phyloP scores from a whole-genome alignment of 768 basidiomycete species.

The Suillus lakei region DNA sequence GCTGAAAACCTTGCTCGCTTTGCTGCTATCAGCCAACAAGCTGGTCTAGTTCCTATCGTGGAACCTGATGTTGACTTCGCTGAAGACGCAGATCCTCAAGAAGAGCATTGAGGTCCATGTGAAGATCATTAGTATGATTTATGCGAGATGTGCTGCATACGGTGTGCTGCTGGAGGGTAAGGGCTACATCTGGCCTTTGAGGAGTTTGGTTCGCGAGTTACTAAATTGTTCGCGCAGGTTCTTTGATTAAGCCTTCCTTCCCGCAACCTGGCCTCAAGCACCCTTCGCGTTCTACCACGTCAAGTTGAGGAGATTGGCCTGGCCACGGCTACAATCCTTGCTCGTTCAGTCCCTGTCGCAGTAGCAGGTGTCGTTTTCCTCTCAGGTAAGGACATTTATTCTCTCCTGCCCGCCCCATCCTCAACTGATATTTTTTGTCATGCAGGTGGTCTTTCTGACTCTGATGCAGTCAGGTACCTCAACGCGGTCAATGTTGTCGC shows the following conservation, averaged over 20 bases:
- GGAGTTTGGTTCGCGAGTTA: background rate
- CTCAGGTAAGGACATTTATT: constrained; percentile 42
- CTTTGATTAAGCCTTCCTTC: constrained; percentile 57
- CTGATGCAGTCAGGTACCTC: constrained; percentile 46
- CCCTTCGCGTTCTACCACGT: constrained; percentile 39
- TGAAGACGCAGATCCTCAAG: constrained; percentile 48
- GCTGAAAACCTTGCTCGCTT: constrained; percentile 53
- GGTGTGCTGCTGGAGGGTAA: constrained; percentile 55
- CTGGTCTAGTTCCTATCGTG: constrained; percentile 55
- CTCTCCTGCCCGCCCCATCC: background rate
- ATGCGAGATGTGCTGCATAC: constrained; percentile 48
- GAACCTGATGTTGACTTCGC: constrained; percentile 58
- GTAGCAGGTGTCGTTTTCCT: constrained; percentile 56
- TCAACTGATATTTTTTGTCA: background rate
- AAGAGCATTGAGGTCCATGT: constrained; percentile 53
- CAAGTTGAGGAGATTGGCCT: constrained; percentile 48
- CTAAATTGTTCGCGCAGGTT: constrained; percentile 34
- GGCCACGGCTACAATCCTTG: constrained; percentile 50
- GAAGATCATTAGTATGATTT: constrained; percentile 49
- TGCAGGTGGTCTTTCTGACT: constrained; percentile 49
- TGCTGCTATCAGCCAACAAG: constrained; percentile 55
- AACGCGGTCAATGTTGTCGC: constrained; percentile 45
- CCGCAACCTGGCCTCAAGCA: constrained; percentile 52
- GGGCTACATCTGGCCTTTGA: constrained; percentile 9
- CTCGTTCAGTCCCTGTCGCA: constrained; percentile 48